Base-by-base conservation (phyloP, 768 basidiomycete genomes). In the Ephemerocybe angulata region DNA sequence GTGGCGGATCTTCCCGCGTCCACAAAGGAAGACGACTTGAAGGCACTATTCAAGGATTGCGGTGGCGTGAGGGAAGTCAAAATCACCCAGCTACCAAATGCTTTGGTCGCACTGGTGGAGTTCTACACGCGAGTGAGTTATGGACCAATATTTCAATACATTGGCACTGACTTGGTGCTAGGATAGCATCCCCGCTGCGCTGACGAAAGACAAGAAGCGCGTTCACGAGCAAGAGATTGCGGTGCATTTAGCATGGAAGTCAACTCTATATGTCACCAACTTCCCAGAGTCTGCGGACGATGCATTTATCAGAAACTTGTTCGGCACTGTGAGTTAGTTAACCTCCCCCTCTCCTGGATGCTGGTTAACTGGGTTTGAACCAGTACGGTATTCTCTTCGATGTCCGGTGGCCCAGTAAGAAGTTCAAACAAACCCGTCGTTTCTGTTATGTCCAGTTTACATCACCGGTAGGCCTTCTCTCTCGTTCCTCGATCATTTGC, bases 391-490 rank as follows among this genome's bases (percentile, higher is more conserved):
- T 79, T 4, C 81, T 99, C 52, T 90, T 98, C 57, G 95, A 98
- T 59, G 89, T 93, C 17, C 88, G 97, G 29, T 98, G 96, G 96
- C 97, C 97, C 4, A 95, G 93, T 71, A 95, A 95, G 66, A 97
- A 97, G 66, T 94, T 93, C 78, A 96, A 94, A 70, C 84, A 75
- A 54, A 88, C 89, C 2, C 76, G 97, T 31, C 81, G 97, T 40
- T 98, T 99, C 69, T 94, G 92, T 64, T 99, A 98, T 67, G 77
- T 99, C 1, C 97, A 98, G 58, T 98, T 83, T 65, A 87, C 86
- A 1, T 84, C 84, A 19, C 90, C 92, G 0, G 95, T 93, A 54
- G 50, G 88, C 75, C 7, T n/a, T 27, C 6, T 29, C 12, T 42
- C 30, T n/a, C 1, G 24, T 13, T 31, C 37, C n/a, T 22, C 22